phyloP scores from a whole-genome alignment of 2,329 filamentous ascomycete genomes.

The Ceratocystis ficicola region DNA sequence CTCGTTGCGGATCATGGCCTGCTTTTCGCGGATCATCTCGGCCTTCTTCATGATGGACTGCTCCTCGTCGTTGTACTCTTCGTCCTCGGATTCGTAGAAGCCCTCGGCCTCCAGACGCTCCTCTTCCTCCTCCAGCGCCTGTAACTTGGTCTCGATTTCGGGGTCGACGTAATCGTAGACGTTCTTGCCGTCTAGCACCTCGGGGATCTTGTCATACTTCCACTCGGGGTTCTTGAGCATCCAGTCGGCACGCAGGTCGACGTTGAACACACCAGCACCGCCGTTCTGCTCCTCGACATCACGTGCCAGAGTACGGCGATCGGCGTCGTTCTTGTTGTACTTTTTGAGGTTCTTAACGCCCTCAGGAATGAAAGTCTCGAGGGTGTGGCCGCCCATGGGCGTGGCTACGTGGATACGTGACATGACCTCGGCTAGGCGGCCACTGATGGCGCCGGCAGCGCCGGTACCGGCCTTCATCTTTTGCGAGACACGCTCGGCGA shows the following conservation, averaged over 20 bases:
- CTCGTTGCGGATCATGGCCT: constrained; percentile 82
- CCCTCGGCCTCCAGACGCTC: constrained; percentile 83
- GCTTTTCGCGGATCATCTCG: constrained; percentile 90
- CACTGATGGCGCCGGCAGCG: constrained; percentile 61
- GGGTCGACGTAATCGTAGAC: constrained; percentile 95
- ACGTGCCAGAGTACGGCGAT: constrained; percentile 64
- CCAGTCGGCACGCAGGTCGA: constrained; percentile 83
- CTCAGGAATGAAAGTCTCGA: constrained; percentile 81
- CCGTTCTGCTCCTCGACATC: constrained; percentile 88
- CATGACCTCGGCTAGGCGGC: constrained; percentile 79
- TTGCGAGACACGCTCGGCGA: constrained; percentile 85
- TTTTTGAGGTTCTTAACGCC: constrained; percentile 69
- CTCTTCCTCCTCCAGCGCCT: constrained; percentile 87
- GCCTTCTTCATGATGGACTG: constrained; percentile 84
- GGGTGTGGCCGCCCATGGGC: constrained; percentile 66
- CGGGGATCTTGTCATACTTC: constrained; percentile 93
- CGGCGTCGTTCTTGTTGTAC: constrained; percentile 82
- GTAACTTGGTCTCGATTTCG: constrained; percentile 87
- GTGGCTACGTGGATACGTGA: constrained; percentile 94
- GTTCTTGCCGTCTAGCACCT: constrained; percentile 90
- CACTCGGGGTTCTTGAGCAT: constrained; percentile 77
- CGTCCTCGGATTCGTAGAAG: constrained; percentile 77
- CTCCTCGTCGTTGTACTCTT: constrained; percentile 78
- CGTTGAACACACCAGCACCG: constrained; percentile 89
- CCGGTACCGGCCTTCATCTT: constrained; percentile 88